These are phyloP conservation scores for Colletotrichum sp. DNA, from an alignment of 2,329 filamentous ascomycete species.

Conservation along the genomic window DNA sequence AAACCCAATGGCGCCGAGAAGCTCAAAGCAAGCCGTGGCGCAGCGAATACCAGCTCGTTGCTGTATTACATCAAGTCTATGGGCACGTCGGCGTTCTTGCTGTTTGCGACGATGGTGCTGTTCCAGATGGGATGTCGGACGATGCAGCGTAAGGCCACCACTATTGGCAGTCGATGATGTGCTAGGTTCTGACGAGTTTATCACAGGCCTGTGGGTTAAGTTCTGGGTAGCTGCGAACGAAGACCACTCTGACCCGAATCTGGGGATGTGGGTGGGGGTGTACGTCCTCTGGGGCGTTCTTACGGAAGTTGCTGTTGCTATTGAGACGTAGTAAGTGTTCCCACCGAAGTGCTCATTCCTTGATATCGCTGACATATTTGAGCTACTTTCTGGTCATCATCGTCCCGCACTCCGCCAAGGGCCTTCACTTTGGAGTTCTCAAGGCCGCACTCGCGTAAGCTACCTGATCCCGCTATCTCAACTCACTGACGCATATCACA, in stretches of 20 bases:
- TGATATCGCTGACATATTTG: fast-evolving
- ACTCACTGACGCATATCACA: not conserved
- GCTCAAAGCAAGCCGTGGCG: not conserved
- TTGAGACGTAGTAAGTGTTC: not conserved
- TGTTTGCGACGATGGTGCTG: not conserved
- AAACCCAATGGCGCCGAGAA: not conserved
- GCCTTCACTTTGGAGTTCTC: conserved; percentile 8
- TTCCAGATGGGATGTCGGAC: not conserved
- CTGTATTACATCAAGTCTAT: conserved; percentile 9
- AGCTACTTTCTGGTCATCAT: conserved; percentile 12
- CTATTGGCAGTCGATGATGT: not conserved
- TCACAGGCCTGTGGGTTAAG: not conserved
- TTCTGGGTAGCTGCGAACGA: conserved; percentile 10
- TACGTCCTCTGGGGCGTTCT: conserved; percentile 5
- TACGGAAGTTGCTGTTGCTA: not conserved
- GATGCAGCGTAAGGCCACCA: not conserved
- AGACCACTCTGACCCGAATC: not conserved
- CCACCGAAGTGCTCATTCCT: fast-evolving
- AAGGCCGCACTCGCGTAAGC: conserved; percentile 1
- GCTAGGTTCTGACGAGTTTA: fast-evolving
- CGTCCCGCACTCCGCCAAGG: conserved; percentile 7
- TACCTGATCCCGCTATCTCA: fast-evolving
- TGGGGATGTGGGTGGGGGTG: not conserved
- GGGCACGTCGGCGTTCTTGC: not conserved
- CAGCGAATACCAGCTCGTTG: not conserved